phyloP scores from a whole-genome alignment of 2,329 filamentous ascomycete species.

The Exophiala calicioides region DNA sequence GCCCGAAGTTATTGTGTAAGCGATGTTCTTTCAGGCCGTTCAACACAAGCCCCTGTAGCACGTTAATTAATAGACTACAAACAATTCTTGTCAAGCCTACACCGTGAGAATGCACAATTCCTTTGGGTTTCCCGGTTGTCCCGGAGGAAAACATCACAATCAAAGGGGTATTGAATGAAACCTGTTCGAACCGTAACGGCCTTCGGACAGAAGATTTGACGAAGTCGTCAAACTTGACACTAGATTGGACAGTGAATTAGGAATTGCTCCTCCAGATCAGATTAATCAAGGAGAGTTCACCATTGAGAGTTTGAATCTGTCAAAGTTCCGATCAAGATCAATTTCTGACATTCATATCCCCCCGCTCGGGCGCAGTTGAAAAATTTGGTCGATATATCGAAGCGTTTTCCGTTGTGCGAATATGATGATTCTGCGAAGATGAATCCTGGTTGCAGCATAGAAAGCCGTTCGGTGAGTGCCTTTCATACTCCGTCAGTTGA shows the following conservation, averaged over 20 bases:
- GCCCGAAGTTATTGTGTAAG: slow-evolving; percentile 51
- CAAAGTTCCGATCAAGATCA: no score
- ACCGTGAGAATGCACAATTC: slow-evolving; percentile 70
- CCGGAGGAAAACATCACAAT: slow-evolving; percentile 51
- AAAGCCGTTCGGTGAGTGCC: slow-evolving; percentile 58
- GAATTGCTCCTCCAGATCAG: slow-evolving; percentile 41
- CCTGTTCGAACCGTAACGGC: slow-evolving; percentile 53
- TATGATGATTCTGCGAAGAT: slow-evolving; percentile 79
- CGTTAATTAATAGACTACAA: not conserved
- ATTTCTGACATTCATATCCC: no score
- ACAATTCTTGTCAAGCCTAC: slow-evolving; percentile 17
- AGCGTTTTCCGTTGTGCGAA: slow-evolving; percentile 73
- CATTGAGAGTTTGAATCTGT: slow-evolving; percentile 59
- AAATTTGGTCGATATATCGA: slow-evolving; percentile 73
- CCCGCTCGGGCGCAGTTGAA: slow-evolving; percentile 58
- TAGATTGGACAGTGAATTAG: slow-evolving; percentile 40
- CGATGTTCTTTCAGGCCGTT: slow-evolving; percentile 59
- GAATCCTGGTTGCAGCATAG: slow-evolving; percentile 73
- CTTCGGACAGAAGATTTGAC: slow-evolving; percentile 6
- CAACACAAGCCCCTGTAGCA: slow-evolving; percentile 35
- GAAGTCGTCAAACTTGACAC: slow-evolving; percentile 40
- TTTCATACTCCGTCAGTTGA: slow-evolving; percentile 33
- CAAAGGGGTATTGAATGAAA: slow-evolving; percentile 72
- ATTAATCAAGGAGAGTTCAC: no score
- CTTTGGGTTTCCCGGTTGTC: slow-evolving; percentile 62